These are phyloP conservation scores for Kodamaea alishanica DNA, from an alignment of 1,139 yeast species.

Conservation along the genomic window DNA sequence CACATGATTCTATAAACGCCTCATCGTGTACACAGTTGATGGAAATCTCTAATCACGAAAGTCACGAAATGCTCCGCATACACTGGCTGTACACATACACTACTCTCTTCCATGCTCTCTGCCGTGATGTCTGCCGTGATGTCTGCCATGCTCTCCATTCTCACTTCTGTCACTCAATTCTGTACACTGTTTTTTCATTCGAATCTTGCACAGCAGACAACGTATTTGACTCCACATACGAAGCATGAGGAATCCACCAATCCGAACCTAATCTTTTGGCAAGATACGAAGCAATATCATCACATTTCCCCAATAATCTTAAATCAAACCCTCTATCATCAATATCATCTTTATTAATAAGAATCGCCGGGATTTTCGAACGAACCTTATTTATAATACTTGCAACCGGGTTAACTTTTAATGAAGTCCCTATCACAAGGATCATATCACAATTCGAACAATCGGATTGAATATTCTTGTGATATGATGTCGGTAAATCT, in stretches of 20 bases:
- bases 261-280: constrained; percentile 25
- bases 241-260: constrained; percentile 12
- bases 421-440: constrained; percentile 87
- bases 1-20: too few relatives aligned
- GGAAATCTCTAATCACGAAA: too few relatives aligned
- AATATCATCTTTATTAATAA: constrained; percentile 77
- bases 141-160: too few relatives aligned
- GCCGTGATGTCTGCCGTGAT: too few relatives aligned
- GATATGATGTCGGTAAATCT: constrained; percentile 53
- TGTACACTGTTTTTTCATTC: constrained; percentile 7
- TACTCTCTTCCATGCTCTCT: too few relatives aligned
- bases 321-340: constrained; percentile 64
- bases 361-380: constrained; percentile 69
- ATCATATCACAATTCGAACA: constrained; percentile 61
- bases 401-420: constrained; percentile 94
- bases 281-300: constrained; percentile 71
- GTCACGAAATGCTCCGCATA: too few relatives aligned
- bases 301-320: constrained; percentile 77
- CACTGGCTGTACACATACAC: too few relatives aligned
- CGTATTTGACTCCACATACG: constrained; percentile 3
- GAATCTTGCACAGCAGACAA: constrained; percentile 4
- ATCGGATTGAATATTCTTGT: constrained; percentile 16
- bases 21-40: too few relatives aligned
- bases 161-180: constrained; percentile 3
- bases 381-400: constrained; percentile 75